Conservation (phyloP, 2,329 filamentous ascomycete genomes). For the Neurospora sp. region DNA sequence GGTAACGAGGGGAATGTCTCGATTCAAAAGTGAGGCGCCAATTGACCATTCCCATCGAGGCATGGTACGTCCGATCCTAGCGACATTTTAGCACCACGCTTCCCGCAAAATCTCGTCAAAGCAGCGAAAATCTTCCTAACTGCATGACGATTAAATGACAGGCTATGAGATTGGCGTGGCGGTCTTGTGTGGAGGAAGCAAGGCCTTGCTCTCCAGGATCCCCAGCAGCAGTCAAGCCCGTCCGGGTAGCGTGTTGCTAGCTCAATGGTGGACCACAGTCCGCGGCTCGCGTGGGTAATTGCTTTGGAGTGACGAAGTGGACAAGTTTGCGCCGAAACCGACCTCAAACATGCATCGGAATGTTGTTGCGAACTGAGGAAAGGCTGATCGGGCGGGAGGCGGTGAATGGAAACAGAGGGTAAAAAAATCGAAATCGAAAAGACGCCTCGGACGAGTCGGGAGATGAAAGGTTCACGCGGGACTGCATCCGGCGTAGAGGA, state of each 20-base stretch:
- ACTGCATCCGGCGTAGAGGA: neutral
- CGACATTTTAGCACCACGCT: neutral
- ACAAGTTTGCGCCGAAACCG: neutral
- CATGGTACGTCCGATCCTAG: neutral
- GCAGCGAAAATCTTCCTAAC: neutral
- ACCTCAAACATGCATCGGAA: neutral
- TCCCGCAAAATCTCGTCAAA: neutral
- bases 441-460: neutral
- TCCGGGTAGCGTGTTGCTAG: neutral
- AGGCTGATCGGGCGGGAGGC: neutral
- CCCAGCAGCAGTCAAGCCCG: neutral
- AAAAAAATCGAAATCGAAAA: neutral
- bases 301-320: neutral
- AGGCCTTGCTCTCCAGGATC: neutral
- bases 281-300: neutral
- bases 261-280: neutral
- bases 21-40: neutral
- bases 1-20: neutral
- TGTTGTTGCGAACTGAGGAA: neutral
- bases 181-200: neutral
- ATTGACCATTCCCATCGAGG: neutral
- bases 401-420: neutral
- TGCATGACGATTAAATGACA: neutral
- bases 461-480: neutral
- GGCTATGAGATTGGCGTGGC: neutral